A percentile compares a stretch with the other conserved stretches of the same genome.
These are phyloP conservation scores for Hexamita inflata DNA, from an alignment of 208 protist species.

Conservation along the genomic window DNA sequence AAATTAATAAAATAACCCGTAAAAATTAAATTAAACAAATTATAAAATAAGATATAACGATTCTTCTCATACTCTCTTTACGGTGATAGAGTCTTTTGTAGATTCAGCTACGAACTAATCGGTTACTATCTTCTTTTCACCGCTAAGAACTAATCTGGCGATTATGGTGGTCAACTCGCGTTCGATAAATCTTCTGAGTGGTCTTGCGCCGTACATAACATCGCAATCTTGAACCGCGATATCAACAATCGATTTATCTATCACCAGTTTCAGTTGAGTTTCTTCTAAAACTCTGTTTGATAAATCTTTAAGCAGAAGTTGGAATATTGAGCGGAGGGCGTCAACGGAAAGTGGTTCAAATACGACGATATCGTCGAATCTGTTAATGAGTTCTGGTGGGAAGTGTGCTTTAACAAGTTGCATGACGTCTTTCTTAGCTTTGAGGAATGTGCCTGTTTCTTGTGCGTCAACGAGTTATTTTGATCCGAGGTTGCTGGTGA, in stretches of 20 bases:
- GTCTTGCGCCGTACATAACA: slow-evolving; percentile 17
- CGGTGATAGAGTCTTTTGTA: too few species aligned
- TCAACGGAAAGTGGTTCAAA: slow-evolving; percentile 15
- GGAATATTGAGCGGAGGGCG: slow-evolving; percentile 8
- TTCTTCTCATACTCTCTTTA: too few species aligned
- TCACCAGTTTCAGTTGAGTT: not conserved
- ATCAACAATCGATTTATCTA: not conserved
- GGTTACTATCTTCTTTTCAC: too few species aligned
- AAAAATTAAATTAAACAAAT: too few species aligned
- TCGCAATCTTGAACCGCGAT: not conserved
- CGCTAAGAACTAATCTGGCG: too few species aligned
- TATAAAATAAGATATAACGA: too few species aligned
- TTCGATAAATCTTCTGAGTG: slow-evolving; percentile 27
- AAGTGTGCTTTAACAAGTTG: not conserved
- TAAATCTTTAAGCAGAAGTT: not conserved
- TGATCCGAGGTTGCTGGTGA: slow-evolving; percentile 80
- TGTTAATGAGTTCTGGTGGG: slow-evolving; percentile 27
- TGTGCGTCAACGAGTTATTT: not conserved
- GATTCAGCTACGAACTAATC: too few species aligned
- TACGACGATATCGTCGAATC: slow-evolving; percentile 28
- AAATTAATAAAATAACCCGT: too few species aligned
- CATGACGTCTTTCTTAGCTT: not conserved
- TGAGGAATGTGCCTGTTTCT: not conserved
- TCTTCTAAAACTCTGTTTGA: not conserved
- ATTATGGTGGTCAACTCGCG: slow-evolving; percentile 22